phyloP scores from a whole-genome alignment of 2,329 filamentous ascomycete species.

The Pseudogymnoascus sp. region DNA sequence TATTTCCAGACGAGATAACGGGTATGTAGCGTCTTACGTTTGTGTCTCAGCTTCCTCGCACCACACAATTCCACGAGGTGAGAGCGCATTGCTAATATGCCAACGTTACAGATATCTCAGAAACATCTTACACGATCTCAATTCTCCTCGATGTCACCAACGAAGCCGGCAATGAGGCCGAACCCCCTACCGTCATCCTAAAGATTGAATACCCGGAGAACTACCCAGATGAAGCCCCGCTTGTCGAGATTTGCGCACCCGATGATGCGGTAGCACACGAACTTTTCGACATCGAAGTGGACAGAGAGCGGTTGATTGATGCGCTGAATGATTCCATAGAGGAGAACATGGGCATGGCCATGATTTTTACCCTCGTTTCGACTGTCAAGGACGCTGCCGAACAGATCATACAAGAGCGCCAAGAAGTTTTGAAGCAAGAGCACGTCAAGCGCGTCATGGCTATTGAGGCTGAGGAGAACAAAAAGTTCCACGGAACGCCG shows the following conservation, averaged over 20 bases:
- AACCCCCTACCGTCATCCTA: conserved; percentile 66
- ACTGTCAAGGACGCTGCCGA: conserved; percentile 88
- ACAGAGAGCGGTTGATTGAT: conserved; percentile 66
- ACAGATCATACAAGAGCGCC: conserved; percentile 66
- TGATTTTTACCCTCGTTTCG: conserved; percentile 88
- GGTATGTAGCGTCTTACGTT: conserved; percentile 40
- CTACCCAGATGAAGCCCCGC: conserved; percentile 81
- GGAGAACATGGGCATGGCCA: conserved; percentile 93
- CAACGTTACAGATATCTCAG: conserved; percentile 63
- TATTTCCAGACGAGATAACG: conserved; percentile 96
- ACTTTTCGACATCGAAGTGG: conserved; percentile 69
- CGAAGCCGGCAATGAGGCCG: conserved; percentile 51
- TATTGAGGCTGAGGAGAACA: conserved; percentile 84
- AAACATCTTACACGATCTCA: conserved; percentile 78
- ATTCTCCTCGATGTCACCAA: conserved; percentile 72
- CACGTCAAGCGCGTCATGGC: conserved; percentile 46
- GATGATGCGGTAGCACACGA: conserved; percentile 61
- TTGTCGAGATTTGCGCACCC: conserved; percentile 68
- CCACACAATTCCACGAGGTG: neutral
- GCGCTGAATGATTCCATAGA: conserved; percentile 67
- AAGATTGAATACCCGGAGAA: conserved; percentile 81
- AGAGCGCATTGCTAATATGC: neutral
- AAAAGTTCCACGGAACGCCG: conserved; percentile 85
- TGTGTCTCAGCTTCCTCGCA: neutral
- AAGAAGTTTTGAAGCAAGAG: conserved; percentile 51